Evolutionary conservation across 495 filamentous ascomycete species (phyloP).

Genomic region (Thozetella sp.): DNA sequence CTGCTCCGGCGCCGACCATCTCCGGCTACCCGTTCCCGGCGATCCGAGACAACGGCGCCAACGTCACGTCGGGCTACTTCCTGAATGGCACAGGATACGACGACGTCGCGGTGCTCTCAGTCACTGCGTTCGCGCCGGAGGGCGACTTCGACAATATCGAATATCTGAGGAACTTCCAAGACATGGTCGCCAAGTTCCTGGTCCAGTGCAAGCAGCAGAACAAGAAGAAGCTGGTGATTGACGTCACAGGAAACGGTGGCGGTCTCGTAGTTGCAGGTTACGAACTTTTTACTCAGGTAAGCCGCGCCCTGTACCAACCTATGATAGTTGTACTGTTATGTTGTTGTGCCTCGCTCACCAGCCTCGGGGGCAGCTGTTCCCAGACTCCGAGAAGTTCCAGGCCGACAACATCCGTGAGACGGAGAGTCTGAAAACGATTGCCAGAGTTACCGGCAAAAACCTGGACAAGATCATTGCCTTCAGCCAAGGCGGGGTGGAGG

Average conservation of each 20-base stretch:
- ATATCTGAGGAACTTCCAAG: slow-evolving; percentile 36
- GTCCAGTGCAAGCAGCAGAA: slow-evolving; percentile 27
- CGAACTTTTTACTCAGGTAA: slow-evolving; percentile 35
- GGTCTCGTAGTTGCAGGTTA: slow-evolving; percentile 47
- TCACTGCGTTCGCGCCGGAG: slow-evolving; percentile 19
- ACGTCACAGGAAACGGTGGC: slow-evolving; percentile 57
- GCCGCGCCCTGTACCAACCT: slow-evolving; percentile 20
- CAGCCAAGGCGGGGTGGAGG: slow-evolving; percentile 4
- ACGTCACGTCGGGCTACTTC: slow-evolving; percentile 32
- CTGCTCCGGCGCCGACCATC: slow-evolving; percentile 11
- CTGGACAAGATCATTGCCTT: slow-evolving; percentile 14
- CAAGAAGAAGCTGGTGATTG: slow-evolving; percentile 55
- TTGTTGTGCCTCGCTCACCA: neutral
- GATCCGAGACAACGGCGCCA: slow-evolving; percentile 18
- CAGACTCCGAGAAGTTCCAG: slow-evolving; percentile 21
- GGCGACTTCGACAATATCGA: slow-evolving; percentile 5
- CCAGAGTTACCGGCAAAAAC: slow-evolving; percentile 14
- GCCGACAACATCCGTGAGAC: slow-evolving; percentile 29
- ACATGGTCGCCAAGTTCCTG: slow-evolving; percentile 37
- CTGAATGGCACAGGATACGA: slow-evolving; percentile 39
- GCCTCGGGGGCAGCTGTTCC: slow-evolving; percentile 21
- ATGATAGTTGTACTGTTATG: too few species aligned
- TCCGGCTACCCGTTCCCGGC: slow-evolving; percentile 17
- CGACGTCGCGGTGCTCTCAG: slow-evolving; percentile 34
- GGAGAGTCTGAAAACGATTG: slow-evolving; percentile 20